Evolutionary conservation across 306 rosid genomes (phyloP), one percentile per base, ranked within the genome.

Genomic region (Abrus precatorius): DNA sequence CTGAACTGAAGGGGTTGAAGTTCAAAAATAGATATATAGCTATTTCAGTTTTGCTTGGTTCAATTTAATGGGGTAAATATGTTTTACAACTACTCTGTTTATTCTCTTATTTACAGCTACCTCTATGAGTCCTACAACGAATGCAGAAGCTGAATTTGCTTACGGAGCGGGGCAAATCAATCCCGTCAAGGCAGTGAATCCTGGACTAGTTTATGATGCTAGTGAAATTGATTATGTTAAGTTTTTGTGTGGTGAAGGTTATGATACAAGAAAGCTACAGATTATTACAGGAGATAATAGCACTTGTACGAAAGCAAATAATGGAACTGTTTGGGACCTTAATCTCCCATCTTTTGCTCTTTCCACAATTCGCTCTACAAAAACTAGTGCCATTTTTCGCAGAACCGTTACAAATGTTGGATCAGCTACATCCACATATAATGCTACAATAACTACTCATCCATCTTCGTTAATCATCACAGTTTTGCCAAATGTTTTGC

Each of bases 101-200:
- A 33, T 47, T 2, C 52, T 30, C n/a, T 20, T 13, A 8, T 33
- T 7, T 78, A 12, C 75, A 79, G 89, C 81, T 1, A 9, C 12
- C 9, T 70, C 85, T 3, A 9, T 86, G 85, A 83, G 72, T 34
- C 7, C 71, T 1, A 63, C 4, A 52, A 56, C 71, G 28, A 86
- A 83, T 27, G 57, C 66, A 0, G 80, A 80, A 34, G 89, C 80
- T 20, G 87, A 86, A n/a, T 72, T 86, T 34, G 85, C 83, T 14
- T 80, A 86, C n/a, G 89, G 56, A 9, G 56, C 56, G 5, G 56
- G 56, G 56, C 45, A 62, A 62, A 5, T 62, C 0, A 62, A 62
- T 34, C 68, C 68, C 7, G 12, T 62, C 5, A 62, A 13, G 47
- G 68, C 68, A 34, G 28, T 34, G 6, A 5, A 62, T 62, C 68